Conservation (phyloP, 768 basidiomycete species). For the Thelephora ganbajun region DNA sequence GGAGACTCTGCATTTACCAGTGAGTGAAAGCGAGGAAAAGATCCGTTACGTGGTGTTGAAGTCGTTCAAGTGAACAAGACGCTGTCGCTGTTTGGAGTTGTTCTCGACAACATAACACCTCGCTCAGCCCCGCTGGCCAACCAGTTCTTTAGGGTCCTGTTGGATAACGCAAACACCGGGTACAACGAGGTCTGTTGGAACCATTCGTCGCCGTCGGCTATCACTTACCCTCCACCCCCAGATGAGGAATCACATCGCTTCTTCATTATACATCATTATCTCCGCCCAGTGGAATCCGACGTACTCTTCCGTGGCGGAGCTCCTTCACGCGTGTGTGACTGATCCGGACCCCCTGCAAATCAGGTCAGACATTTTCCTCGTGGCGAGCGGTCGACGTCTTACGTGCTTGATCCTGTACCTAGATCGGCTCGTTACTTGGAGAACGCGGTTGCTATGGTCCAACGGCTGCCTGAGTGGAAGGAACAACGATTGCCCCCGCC, state of each 20-base stretch:
- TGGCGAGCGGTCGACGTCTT: background rate
- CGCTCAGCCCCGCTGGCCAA: conserved; percentile 57
- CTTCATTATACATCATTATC: conserved; percentile 43
- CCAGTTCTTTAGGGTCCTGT: conserved; percentile 53
- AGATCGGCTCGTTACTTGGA: conserved; percentile 44
- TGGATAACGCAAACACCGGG: conserved; percentile 64
- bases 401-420: conserved; percentile 3
- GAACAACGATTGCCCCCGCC: conserved; percentile 73
- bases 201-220: background rate
- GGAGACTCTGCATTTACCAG: conserved; percentile 82
- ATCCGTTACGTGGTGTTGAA: conserved; percentile 2
- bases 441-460: conserved; percentile 41
- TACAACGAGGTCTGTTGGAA: conserved; percentile 60
- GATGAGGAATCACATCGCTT: conserved; percentile 61
- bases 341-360: conserved; percentile 45
- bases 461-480: conserved; percentile 53
- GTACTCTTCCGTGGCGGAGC: conserved; percentile 37
- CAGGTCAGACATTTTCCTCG: conserved; percentile 24
- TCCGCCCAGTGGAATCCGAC: conserved; percentile 56
- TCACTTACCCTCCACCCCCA: conserved; percentile 13
- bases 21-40: conserved; percentile 20
- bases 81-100: conserved; percentile 46
- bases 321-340: conserved; percentile 40
- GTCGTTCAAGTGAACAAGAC: conserved; percentile 50
- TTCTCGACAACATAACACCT: conserved; percentile 52